Conservation (phyloP, 495 filamentous ascomycete species). For the Echria macrotheca region DNA sequence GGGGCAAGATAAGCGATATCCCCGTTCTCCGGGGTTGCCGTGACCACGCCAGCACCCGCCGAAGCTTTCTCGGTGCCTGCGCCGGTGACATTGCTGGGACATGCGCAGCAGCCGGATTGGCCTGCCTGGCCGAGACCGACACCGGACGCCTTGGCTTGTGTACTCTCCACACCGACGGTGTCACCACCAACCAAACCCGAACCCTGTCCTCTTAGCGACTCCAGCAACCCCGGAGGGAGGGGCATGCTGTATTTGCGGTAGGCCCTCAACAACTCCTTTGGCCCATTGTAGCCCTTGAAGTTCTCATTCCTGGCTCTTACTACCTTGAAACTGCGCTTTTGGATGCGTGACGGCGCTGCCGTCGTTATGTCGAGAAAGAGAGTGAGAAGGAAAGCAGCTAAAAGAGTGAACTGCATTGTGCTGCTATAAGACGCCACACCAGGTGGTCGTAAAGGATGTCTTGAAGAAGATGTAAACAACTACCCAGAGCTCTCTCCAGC, state of each 20-base stretch:
- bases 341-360: slow-evolving; percentile 33
- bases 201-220: slow-evolving; percentile 28
- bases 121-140: not conserved
- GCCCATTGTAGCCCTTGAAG: slow-evolving; percentile 48
- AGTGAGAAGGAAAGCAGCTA: slow-evolving; percentile 31
- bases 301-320: slow-evolving; percentile 50
- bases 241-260: slow-evolving; percentile 60
- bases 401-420: slow-evolving; percentile 32
- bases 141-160: slow-evolving; percentile 21
- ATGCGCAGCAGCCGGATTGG: not conserved
- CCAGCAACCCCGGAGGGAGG: slow-evolving; percentile 35
- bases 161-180: not conserved
- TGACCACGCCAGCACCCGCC: slow-evolving; percentile 45
- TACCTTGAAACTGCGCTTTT: slow-evolving; percentile 54
- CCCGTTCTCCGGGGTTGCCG: slow-evolving; percentile 54
- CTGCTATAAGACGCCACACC: slow-evolving; percentile 14
- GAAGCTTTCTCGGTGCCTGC: not conserved
- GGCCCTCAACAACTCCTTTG: slow-evolving; percentile 53
- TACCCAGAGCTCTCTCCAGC: too few relatives aligned
- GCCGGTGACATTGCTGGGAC: not conserved
- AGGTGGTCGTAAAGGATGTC: slow-evolving; percentile 1
- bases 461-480: slow-evolving; percentile 3
- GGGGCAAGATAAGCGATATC: slow-evolving; percentile 68
- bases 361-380: slow-evolving; percentile 37
- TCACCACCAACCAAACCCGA: too few relatives aligned